Conservation (phyloP, 1,284 basidiomycete species). For the Sporisorium iseilematis-ciliati region DNA sequence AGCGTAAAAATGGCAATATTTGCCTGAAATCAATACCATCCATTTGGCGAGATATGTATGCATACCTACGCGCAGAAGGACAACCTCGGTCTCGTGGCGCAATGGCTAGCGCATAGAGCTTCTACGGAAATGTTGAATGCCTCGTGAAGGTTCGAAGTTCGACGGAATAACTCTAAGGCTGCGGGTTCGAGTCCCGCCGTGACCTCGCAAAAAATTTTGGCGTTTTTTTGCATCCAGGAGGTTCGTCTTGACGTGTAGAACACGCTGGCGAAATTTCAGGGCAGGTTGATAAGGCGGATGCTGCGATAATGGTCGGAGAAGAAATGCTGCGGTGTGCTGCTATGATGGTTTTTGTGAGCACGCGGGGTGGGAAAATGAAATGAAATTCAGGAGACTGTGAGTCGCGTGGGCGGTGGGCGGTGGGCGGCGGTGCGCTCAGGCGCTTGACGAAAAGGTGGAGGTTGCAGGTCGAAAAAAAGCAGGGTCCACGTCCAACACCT, state of each 20-base stretch:
- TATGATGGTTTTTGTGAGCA: background rate
- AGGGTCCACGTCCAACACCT: background rate
- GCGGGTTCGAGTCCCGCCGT: slow-evolving; percentile 57
- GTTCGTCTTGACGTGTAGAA: slow-evolving; percentile 1
- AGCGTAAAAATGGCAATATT: too few relatives aligned
- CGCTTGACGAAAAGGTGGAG: too few relatives aligned
- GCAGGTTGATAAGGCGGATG: slow-evolving; percentile 8
- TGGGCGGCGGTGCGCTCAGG: too few relatives aligned
- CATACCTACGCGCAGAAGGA: background rate
- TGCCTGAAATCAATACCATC: too few relatives aligned
- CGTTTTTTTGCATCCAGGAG: slow-evolving; percentile 2
- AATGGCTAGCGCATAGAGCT: slow-evolving; percentile 59
- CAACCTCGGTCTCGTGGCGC: slow-evolving; percentile 45
- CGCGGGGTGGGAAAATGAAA: too few relatives aligned
- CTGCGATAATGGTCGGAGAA: slow-evolving; percentile 12
- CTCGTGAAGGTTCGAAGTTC: too few relatives aligned
- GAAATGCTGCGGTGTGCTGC: background rate
- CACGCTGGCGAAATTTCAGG: slow-evolving; percentile 3
- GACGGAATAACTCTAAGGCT: slow-evolving; percentile 43
- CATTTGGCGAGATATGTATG: background rate
- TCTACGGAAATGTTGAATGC: slow-evolving; percentile 20
- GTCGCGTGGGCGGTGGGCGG: background rate
- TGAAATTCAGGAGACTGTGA: too few relatives aligned
- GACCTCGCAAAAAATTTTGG: slow-evolving; percentile 15
- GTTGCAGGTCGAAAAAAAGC: background rate